Percentiles rank a stretch among this genome's conserved stretches.
These are phyloP conservation scores for Boletus coccyginus DNA, from an alignment of 768 basidiomycete genomes.

Conservation along the genomic window DNA sequence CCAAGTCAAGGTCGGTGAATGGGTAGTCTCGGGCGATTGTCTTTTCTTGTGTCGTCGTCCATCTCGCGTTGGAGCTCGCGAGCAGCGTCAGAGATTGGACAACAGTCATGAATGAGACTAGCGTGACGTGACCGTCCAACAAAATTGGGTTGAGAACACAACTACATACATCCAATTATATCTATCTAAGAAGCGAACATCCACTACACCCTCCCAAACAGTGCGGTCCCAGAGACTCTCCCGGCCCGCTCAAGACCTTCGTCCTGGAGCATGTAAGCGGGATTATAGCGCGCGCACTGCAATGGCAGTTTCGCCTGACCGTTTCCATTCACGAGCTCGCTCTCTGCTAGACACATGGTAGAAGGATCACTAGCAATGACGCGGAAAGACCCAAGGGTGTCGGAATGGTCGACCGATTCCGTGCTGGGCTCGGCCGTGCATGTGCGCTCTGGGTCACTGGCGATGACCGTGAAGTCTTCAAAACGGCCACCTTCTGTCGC, in stretches of 20 bases:
- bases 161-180: background rate
- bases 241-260: conserved; percentile 73
- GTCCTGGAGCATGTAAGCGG: conserved; percentile 80
- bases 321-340: background rate
- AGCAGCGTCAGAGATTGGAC: conserved; percentile 23
- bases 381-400: conserved; percentile 7
- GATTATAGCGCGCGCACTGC: conserved; percentile 48
- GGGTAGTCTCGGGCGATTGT: conserved; percentile 55
- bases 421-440: conserved; percentile 15
- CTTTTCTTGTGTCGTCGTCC: conserved; percentile 62
- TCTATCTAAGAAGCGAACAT: background rate
- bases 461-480: conserved; percentile 16
- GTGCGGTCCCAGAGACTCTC: conserved; percentile 37
- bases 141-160: background rate
- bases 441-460: conserved; percentile 16
- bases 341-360: conserved; percentile 17
- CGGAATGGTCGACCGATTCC: background rate
- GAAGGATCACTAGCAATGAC: conserved; percentile 24
- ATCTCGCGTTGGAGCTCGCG: conserved; percentile 33
- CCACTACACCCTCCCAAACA: conserved; percentile 8
- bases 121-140: background rate
- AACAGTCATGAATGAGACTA: conserved; percentile 6
- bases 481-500: background rate
- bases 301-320: background rate
- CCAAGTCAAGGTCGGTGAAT: conserved; percentile 41